Percentiles rank a stretch among this genome's conserved stretches.
phyloP scores from a whole-genome alignment of 1,284 basidiomycete species.

The Microbotryum silenes-acaulis region DNA sequence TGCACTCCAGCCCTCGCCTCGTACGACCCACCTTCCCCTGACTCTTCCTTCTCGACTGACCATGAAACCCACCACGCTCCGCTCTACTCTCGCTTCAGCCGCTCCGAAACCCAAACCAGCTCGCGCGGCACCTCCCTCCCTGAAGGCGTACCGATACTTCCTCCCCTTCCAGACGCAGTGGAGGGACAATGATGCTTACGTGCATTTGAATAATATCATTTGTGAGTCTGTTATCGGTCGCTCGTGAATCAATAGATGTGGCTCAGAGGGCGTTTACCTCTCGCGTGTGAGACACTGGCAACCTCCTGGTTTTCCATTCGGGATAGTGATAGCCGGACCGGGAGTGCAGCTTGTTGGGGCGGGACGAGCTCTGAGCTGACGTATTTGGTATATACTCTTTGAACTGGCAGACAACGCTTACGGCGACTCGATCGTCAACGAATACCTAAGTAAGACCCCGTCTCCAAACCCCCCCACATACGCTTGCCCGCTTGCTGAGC shows the following conservation, averaged over 20 bases:
- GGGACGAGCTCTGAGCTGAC: too few species aligned
- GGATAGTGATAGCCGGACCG: not conserved
- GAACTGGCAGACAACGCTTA: conserved; percentile 12
- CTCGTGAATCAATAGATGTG: too few species aligned
- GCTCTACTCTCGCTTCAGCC: not conserved
- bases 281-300: too few species aligned
- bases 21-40: not conserved
- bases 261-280: too few species aligned
- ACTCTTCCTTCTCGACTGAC: not conserved
- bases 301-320: not conserved
- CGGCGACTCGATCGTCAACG: conserved; percentile 30
- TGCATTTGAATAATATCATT: conserved; percentile 17
- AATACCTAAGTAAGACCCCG: conserved; percentile 14
- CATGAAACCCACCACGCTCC: not conserved
- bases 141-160: conserved; percentile 11
- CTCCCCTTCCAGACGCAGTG: conserved; percentile 13
- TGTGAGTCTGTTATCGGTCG: not conserved
- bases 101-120: not conserved
- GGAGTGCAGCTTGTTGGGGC: too few species aligned
- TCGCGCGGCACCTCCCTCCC: conserved; percentile 1
- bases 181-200: conserved; percentile 16
- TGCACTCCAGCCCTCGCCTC: not conserved
- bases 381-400: not conserved
- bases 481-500: too few species aligned
- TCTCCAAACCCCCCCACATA: too few species aligned